Percentiles rank a stretch among this genome's conserved stretches.
Evolutionary conservation across 2,329 filamentous ascomycete species (phyloP).

Genomic region (Byssochlamys sp.): DNA sequence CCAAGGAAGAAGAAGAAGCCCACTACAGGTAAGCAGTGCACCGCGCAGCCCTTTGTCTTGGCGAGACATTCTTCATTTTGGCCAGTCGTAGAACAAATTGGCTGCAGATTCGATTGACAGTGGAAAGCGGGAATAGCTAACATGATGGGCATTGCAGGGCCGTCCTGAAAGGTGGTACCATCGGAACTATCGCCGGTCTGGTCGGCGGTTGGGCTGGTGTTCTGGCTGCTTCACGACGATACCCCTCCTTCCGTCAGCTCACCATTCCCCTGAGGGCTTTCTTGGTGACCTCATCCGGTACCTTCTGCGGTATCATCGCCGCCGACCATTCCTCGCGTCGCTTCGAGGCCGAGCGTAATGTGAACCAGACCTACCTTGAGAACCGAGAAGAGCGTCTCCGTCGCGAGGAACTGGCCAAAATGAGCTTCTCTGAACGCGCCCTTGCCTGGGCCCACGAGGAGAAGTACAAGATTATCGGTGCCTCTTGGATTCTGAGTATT

Average conservation of each 20-base stretch:
- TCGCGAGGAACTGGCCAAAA: conserved; percentile 45
- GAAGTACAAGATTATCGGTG: conserved; percentile 77
- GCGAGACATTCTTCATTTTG: neutral
- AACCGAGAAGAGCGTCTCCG: conserved; percentile 48
- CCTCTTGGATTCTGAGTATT: conserved; percentile 74
- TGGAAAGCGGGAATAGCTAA: neutral
- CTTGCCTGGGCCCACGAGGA: conserved; percentile 68
- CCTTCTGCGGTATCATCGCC: conserved; percentile 77
- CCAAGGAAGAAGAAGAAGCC: conserved; percentile 78
- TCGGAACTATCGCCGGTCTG: conserved; percentile 63
- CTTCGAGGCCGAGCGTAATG: conserved; percentile 63
- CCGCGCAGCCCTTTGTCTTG: neutral
- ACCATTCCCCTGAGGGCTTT: conserved; percentile 87
- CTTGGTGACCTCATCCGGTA: conserved; percentile 70
- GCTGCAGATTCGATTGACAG: neutral
- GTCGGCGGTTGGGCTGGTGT: conserved; percentile 59
- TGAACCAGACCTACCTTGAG: conserved; percentile 58
- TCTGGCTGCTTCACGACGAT: conserved; percentile 58
- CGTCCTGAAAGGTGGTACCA: conserved; percentile 68
- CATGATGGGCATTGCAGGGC: conserved; percentile 33
- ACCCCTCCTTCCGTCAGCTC: conserved; percentile 66
- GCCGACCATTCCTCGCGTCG: conserved; percentile 65
- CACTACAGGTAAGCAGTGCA: conserved; percentile 60
- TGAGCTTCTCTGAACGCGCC: conserved; percentile 51
- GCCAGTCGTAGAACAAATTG: neutral